Evolutionary conservation across 192 early-diverging fungal genomes (phyloP), one percentile per base, ranked within the genome.

Genomic region (Coemansia biformis): DNA sequence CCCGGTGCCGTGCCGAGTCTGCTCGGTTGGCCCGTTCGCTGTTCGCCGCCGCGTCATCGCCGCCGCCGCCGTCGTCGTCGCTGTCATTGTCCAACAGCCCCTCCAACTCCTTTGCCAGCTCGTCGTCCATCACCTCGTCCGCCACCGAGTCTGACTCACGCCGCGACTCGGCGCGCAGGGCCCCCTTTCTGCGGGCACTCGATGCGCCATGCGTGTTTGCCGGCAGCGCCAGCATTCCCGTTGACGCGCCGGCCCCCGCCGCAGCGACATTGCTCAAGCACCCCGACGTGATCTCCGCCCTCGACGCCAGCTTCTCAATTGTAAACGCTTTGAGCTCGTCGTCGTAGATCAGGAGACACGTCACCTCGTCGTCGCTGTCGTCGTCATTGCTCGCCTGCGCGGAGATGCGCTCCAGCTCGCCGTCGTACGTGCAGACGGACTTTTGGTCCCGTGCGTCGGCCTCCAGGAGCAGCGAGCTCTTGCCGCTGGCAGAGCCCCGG

Each of bases 41-140:
- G 24, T 6, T 6, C 24, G 24, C 24, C 3, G 3, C 24, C 24
- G 24, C 24, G 24, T 6, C 24, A 2, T 26, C 24, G 10, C 14
- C 30, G 11, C 46, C 26, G 10, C 30, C 34, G 8, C 48, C 61
- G 4, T 45, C 57, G 22, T 31, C 40, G 42, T 73, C 54, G 17
- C 55, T 59, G 38, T n/a, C 56, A 12, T 72, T 57, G 41, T 52
- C 48, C 10, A 73, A 46, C 51, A 66, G 62, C 7, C 55, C 70
- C 32, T 73, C 70, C 5, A 73, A 48, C 38, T 73, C 70, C 46
- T 62, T 65, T 7, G 70, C 70, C 37, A 73, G 51, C 43, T 48
- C 63, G 14, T 61, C 63, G 13, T 73, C 70, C 0, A 52, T 38
- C 7, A 48, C 50, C 26, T 64, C 68, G 16, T 72, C 68, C 38